phyloP scores from a whole-genome alignment of 495 filamentous ascomycete genomes.

The Xylaria flabelliformis region DNA sequence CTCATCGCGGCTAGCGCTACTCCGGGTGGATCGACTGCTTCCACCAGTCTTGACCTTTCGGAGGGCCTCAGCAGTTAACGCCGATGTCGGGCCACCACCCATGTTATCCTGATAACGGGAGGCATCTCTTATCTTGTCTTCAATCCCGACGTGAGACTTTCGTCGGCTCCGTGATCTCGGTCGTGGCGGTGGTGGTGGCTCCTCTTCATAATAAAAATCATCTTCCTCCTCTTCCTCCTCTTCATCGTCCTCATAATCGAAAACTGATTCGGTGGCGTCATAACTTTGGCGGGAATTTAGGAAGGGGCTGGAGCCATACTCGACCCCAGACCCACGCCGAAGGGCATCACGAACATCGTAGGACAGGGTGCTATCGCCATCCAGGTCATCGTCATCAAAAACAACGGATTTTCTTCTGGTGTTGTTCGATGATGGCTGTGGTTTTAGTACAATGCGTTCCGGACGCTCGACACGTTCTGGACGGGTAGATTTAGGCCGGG shows the following conservation, averaged over 20 bases:
- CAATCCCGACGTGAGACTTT: constrained; percentile 46
- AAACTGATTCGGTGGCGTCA: constrained; percentile 36
- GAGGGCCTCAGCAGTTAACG: constrained; percentile 59
- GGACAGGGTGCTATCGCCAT: constrained; percentile 41
- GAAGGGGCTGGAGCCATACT: constrained; percentile 39
- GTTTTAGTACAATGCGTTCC: constrained; percentile 44
- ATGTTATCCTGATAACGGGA: constrained; percentile 58
- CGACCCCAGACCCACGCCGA: constrained; percentile 32
- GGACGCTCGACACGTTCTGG: constrained; percentile 27
- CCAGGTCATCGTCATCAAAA: constrained; percentile 46
- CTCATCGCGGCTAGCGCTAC: constrained; percentile 61
- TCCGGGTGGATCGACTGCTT: constrained; percentile 60
- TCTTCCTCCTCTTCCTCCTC: constrained; percentile 13
- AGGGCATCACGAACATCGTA: constrained; percentile 38
- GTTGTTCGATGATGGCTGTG: constrained; percentile 37
- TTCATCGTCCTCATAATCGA: constrained; percentile 29
- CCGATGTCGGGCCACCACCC: constrained; percentile 47
- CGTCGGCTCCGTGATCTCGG: constrained; percentile 37
- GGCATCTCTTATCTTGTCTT: constrained; percentile 56
- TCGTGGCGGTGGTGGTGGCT: not conserved
- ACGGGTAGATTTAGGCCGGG: constrained; percentile 50
- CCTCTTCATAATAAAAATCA: constrained; percentile 17
- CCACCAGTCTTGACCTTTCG: constrained; percentile 51
- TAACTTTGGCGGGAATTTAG: constrained; percentile 34
- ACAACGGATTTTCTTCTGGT: constrained; percentile 40